Percentiles rank a stretch among this genome's conserved stretches.
Conservation (phyloP, 768 basidiomycete genomes). For the Calocybe indica region DNA sequence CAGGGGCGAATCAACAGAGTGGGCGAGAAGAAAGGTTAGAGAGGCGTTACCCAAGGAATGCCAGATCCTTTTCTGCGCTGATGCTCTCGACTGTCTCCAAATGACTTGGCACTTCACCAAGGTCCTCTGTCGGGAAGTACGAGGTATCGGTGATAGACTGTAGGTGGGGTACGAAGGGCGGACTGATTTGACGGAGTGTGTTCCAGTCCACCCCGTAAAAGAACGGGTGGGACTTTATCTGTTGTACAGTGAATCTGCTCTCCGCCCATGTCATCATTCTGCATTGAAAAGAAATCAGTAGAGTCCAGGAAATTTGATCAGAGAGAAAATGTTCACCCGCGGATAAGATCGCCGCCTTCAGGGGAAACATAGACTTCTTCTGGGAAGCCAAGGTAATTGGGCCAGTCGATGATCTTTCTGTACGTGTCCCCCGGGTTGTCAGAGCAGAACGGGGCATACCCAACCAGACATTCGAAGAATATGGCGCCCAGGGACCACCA, state of each 20-base stretch:
- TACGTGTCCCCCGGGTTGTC: slow-evolving; percentile 98
- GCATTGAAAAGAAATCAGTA: slow-evolving; percentile 7
- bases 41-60: slow-evolving; percentile 51
- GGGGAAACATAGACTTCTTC: slow-evolving; percentile 92
- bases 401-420: slow-evolving; percentile 97
- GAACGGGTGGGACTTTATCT: slow-evolving; percentile 91
- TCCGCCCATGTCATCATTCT: slow-evolving; percentile 88
- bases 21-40: neutral
- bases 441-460: slow-evolving; percentile 96
- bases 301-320: neutral
- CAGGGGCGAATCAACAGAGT: slow-evolving; percentile 5
- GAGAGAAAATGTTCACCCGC: slow-evolving; percentile 45
- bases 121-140: slow-evolving; percentile 95
- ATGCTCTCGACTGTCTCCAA: slow-evolving; percentile 56
- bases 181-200: slow-evolving; percentile 85
- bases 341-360: slow-evolving; percentile 88
- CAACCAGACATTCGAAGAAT: slow-evolving; percentile 98
- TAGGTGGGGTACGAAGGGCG: slow-evolving; percentile 92
- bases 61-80: slow-evolving; percentile 62
- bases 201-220: slow-evolving; percentile 96
- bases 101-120: slow-evolving; percentile 62
- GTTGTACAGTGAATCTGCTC: slow-evolving; percentile 67
- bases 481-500: slow-evolving; percentile 99
- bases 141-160: slow-evolving; percentile 91
- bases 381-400: slow-evolving; percentile 85